Percentiles rank a stretch among this genome's conserved stretches.
Evolutionary conservation across 371 early-diverging fungal species (phyloP).

Genomic region (Thermomucor indicae-seudaticae): DNA sequence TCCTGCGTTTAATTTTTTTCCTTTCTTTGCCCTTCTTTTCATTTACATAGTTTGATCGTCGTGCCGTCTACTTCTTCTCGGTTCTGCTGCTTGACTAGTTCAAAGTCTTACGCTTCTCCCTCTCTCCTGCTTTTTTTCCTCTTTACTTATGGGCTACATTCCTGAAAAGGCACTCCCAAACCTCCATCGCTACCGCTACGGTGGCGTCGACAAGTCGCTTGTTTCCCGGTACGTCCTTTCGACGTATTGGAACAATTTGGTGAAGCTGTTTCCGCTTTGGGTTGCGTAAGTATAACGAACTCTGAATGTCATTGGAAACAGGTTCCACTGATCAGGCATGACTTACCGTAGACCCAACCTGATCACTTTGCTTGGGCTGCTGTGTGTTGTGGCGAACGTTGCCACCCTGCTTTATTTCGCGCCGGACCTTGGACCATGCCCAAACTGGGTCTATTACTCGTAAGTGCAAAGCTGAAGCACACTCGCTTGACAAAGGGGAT

Average conservation of each 20-base stretch:
- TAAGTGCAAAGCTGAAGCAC: slow-evolving; percentile 9
- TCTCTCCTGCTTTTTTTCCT: slow-evolving; percentile 1
- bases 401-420: slow-evolving; percentile 65
- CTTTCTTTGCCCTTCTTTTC: too few relatives aligned
- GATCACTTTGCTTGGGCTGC: slow-evolving; percentile 93
- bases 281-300: slow-evolving; percentile 69
- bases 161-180: slow-evolving; percentile 40
- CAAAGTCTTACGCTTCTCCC: too few relatives aligned
- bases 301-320: neutral
- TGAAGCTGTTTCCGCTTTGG: slow-evolving; percentile 84
- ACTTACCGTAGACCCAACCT: slow-evolving; percentile 84
- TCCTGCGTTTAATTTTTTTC: too few relatives aligned
- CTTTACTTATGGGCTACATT: slow-evolving; percentile 21
- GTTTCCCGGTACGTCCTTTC: slow-evolving; percentile 81
- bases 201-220: slow-evolving; percentile 85
- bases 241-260: slow-evolving; percentile 89
- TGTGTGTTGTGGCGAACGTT: slow-evolving; percentile 77
- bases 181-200: slow-evolving; percentile 79
- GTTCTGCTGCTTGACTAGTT: too few relatives aligned
- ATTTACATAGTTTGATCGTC: too few relatives aligned
- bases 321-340: neutral
- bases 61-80: too few relatives aligned
- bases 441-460: slow-evolving; percentile 84
- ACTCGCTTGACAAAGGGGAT: neutral
- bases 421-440: slow-evolving; percentile 78